phyloP scores from a whole-genome alignment of 2,329 filamentous ascomycete genomes.

The Lachnellula suecica region DNA sequence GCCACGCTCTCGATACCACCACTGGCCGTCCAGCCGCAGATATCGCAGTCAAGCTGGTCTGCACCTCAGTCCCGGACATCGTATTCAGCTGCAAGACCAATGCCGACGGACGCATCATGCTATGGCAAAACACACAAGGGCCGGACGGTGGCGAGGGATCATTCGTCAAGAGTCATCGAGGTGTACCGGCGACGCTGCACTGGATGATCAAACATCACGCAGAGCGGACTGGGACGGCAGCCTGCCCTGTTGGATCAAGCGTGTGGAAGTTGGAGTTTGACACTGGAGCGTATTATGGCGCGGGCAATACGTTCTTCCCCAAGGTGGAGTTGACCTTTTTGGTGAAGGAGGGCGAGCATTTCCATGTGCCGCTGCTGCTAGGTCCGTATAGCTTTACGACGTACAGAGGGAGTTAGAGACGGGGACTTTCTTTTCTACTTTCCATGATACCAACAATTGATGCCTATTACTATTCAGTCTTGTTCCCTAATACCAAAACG shows the following conservation, averaged over 20 bases:
- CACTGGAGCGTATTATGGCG: conserved; percentile 69
- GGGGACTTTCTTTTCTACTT: background rate
- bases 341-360: conserved; percentile 59
- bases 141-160: conserved; percentile 2
- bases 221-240: conserved; percentile 1
- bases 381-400: conserved; percentile 81
- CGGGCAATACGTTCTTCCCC: conserved; percentile 56
- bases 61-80: conserved; percentile 30
- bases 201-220: conserved; percentile 17
- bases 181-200: conserved; percentile 1
- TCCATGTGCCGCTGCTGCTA: conserved; percentile 77
- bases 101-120: conserved; percentile 70
- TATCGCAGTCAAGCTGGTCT: conserved; percentile 56
- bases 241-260: conserved; percentile 28
- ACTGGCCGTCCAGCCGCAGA: conserved; percentile 65
- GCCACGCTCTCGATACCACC: conserved; percentile 84
- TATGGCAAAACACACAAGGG: conserved; percentile 47
- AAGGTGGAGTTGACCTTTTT: conserved; percentile 55
- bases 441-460: conserved; percentile 1
- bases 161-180: conserved; percentile 12
- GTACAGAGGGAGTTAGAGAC: conserved; percentile 68
- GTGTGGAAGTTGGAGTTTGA: conserved; percentile 72
- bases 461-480: background rate
- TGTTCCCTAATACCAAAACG: background rate
- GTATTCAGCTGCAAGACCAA: conserved; percentile 70